Conservation (phyloP, 768 basidiomycete genomes). For the Wakefieldia striispora region DNA sequence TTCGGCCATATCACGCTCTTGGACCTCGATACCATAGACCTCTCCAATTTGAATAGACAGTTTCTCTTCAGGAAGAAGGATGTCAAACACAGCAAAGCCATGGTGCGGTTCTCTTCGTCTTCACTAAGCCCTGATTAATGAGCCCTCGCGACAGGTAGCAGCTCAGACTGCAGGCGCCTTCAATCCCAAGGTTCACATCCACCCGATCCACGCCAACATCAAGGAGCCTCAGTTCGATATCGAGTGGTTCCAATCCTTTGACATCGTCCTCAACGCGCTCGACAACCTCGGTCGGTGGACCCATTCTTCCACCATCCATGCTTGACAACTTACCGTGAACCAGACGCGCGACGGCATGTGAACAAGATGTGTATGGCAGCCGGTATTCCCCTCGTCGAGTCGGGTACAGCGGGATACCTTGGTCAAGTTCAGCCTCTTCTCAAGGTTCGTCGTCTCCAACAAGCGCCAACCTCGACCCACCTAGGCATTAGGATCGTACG, state of each 20-base stretch:
- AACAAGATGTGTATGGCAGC: constrained; percentile 98
- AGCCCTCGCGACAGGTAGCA: constrained; percentile 55
- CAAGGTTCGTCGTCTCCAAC: constrained; percentile 50
- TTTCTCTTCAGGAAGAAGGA: constrained; percentile 97
- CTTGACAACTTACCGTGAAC: background rate
- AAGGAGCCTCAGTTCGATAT: constrained; percentile 90
- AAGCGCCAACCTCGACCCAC: background rate
- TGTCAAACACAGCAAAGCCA: constrained; percentile 93
- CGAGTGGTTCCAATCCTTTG: constrained; percentile 87
- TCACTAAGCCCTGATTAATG: background rate
- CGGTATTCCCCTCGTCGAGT: constrained; percentile 87
- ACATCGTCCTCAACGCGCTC: constrained; percentile 91
- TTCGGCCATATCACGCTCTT: constrained; percentile 91
- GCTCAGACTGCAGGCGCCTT: constrained; percentile 79
- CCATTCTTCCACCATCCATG: background rate
- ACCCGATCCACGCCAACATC: constrained; percentile 91
- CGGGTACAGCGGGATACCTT: constrained; percentile 94
- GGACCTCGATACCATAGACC: constrained; percentile 97
- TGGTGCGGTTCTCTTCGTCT: constrained; percentile 48
- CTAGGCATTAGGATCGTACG: constrained; percentile 60
- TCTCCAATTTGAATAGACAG: constrained; percentile 95
- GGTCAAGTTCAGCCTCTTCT: constrained; percentile 95
- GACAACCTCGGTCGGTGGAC: constrained; percentile 85
- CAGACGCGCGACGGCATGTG: constrained; percentile 92
- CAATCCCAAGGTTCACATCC: constrained; percentile 85